Conservation (phyloP, 1,284 basidiomycete species). For the Pseudozyma flocculosa region DNA sequence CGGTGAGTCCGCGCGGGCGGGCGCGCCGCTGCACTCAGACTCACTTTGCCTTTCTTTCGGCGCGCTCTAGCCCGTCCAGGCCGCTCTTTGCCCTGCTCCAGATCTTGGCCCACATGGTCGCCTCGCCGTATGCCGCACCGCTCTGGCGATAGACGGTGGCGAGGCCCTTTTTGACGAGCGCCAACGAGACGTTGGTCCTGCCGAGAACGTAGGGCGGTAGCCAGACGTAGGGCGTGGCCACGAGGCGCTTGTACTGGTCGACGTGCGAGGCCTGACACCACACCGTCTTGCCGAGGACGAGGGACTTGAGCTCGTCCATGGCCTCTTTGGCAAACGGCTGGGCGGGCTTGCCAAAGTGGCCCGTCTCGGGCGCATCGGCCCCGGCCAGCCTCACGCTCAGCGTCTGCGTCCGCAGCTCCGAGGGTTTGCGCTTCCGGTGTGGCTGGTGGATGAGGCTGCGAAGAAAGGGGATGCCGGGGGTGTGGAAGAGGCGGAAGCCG, state of each 20-base stretch:
- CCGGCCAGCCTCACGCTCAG: slow-evolving; percentile 53
- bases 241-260: slow-evolving; percentile 55
- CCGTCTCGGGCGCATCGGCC: slow-evolving; percentile 53
- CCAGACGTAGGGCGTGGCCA: slow-evolving; percentile 55
- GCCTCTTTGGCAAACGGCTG: slow-evolving; percentile 56
- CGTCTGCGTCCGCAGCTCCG: slow-evolving; percentile 32
- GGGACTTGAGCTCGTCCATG: slow-evolving; percentile 36
- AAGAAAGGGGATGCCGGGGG: slow-evolving; percentile 42
- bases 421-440: slow-evolving; percentile 9
- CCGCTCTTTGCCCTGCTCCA: slow-evolving; percentile 37
- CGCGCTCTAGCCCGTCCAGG: slow-evolving; percentile 34
- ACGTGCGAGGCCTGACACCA: slow-evolving; percentile 50
- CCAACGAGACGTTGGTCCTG: slow-evolving; percentile 50
- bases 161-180: slow-evolving; percentile 48
- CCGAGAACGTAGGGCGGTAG: slow-evolving; percentile 50
- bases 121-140: slow-evolving; percentile 52
- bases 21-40: no score
- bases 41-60: slow-evolving; percentile 40
- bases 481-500: slow-evolving; percentile 55
- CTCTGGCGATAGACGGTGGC: slow-evolving; percentile 52
- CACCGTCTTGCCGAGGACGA: slow-evolving; percentile 27
- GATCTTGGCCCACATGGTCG: slow-evolving; percentile 36
- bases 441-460: slow-evolving; percentile 30
- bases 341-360: slow-evolving; percentile 53
- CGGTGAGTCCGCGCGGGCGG: no score